These are phyloP conservation scores for Papiliotrema fonsecae DNA, from an alignment of 1,284 basidiomycete genomes.

Conservation along the genomic window DNA sequence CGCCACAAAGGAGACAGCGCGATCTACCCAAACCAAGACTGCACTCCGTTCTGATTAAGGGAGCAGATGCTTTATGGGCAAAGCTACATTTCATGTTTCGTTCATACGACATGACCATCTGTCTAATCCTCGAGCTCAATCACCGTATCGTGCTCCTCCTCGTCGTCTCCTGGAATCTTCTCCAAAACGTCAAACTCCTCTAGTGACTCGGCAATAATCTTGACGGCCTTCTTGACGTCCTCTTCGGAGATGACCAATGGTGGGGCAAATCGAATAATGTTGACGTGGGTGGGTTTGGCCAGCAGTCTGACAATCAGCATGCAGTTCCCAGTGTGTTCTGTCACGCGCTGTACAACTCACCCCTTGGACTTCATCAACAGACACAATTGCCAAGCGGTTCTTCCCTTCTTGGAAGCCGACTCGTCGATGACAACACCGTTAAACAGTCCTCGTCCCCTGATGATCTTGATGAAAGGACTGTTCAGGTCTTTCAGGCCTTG, in stretches of 20 bases:
- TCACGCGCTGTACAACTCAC: slow-evolving; percentile 49
- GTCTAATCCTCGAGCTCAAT: slow-evolving; percentile 20
- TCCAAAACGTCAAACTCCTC: slow-evolving; percentile 77
- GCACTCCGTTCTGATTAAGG: too few species aligned
- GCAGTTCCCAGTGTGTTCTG: background rate
- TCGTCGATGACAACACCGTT: slow-evolving; percentile 96
- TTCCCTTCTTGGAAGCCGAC: slow-evolving; percentile 63
- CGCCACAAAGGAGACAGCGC: too few species aligned
- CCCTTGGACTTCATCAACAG: slow-evolving; percentile 85
- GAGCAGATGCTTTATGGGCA: too few species aligned
- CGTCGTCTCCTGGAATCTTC: slow-evolving; percentile 63
- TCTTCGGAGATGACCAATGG: slow-evolving; percentile 87
- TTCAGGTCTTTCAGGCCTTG: slow-evolving; percentile 60
- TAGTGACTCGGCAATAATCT: slow-evolving; percentile 71
- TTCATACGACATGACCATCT: too few species aligned
- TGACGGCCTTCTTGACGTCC: slow-evolving; percentile 70
- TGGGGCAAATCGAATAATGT: slow-evolving; percentile 93
- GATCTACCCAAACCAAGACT: too few species aligned
- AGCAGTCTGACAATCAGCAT: slow-evolving; percentile 25
- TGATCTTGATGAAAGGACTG: slow-evolving; percentile 64
- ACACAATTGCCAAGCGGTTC: slow-evolving; percentile 95
- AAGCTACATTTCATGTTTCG: too few species aligned
- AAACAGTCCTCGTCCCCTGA: slow-evolving; percentile 81
- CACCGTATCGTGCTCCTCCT: slow-evolving; percentile 34
- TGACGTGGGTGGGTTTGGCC: slow-evolving; percentile 93